Conservation (phyloP, 768 basidiomycete species). For the Naematelia aurantialba region DNA sequence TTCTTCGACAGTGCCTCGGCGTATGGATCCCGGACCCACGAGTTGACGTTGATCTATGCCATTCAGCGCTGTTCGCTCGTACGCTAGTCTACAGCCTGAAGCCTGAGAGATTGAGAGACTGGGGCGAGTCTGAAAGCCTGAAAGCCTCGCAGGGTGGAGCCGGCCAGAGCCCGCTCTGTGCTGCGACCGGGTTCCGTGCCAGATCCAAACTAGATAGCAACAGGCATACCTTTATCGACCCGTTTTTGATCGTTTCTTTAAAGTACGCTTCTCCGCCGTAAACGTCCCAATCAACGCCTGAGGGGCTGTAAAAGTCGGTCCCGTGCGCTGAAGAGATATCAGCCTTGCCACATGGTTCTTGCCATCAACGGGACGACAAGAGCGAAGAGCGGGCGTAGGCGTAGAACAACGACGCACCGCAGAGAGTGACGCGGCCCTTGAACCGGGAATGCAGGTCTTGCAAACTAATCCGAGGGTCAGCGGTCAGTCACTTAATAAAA, state of each 20-base stretch:
- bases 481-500: not conserved
- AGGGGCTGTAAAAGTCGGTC: slow-evolving; percentile 34
- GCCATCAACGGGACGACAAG: no score
- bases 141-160: no score
- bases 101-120: no score
- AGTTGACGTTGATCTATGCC: slow-evolving; percentile 49
- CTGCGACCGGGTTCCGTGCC: no score
- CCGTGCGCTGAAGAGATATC: slow-evolving; percentile 33
- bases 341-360: no score
- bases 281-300: not conserved
- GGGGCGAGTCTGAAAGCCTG: no score
- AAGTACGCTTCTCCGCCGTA: slow-evolving; percentile 36
- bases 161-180: no score
- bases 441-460: slow-evolving; percentile 1
- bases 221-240: slow-evolving; percentile 48
- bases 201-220: no score
- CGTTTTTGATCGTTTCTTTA: slow-evolving; percentile 42
- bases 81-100: no score
- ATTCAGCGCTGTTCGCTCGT: not conserved
- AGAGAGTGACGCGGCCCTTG: slow-evolving; percentile 7
- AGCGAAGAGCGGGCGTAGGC: no score
- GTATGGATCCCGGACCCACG: slow-evolving; percentile 47
- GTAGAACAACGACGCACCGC: slow-evolving; percentile 1
- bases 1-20: slow-evolving; percentile 27
- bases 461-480: no score